Percentiles rank a stretch among this genome's conserved stretches.
Evolutionary conservation across 805 yeast species (phyloP).

Genomic region (Metschnikowia gruessii): DNA sequence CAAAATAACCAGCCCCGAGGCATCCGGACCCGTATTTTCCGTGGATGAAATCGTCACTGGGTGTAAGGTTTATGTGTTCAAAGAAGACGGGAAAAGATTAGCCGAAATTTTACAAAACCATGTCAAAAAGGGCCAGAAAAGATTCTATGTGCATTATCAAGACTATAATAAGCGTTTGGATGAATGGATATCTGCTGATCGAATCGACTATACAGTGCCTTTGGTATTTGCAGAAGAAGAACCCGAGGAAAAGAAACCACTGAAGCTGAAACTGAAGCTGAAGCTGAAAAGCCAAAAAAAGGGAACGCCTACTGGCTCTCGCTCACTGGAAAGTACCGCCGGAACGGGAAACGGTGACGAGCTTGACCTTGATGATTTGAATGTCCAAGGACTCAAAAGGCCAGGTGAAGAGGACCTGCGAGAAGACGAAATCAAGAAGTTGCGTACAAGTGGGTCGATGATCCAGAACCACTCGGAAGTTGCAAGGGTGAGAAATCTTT

Average conservation of each 20-base stretch:
- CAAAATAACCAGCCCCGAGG: slow-evolving; percentile 5
- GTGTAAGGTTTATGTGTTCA: slow-evolving; percentile 75
- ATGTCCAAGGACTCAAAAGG: slow-evolving; percentile 74
- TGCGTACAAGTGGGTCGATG: slow-evolving; percentile 97
- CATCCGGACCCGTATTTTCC: slow-evolving; percentile 20
- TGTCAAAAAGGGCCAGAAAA: slow-evolving; percentile 68
- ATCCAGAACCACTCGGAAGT: slow-evolving; percentile 83
- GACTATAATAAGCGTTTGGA: slow-evolving; percentile 95
- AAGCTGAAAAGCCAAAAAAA: slow-evolving; percentile 18
- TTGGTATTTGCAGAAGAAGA: slow-evolving; percentile 68
- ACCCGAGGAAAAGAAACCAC: slow-evolving; percentile 42
- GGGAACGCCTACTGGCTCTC: slow-evolving; percentile 7
- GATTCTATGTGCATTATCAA: slow-evolving; percentile 89
- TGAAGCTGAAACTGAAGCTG: slow-evolving; percentile 27
- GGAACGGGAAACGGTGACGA: slow-evolving; percentile 48
- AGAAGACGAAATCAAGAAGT: slow-evolving; percentile 88
- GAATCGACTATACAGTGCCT: slow-evolving; percentile 70
- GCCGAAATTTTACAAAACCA: slow-evolving; percentile 86
- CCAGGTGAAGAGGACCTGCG: slow-evolving; percentile 73
- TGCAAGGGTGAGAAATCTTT: slow-evolving; percentile 83
- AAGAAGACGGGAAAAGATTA: slow-evolving; percentile 73
- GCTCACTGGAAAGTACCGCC: slow-evolving; percentile 22
- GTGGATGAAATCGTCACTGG: slow-evolving; percentile 63
- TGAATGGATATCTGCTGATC: slow-evolving; percentile 80
- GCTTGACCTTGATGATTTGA: slow-evolving; percentile 79